phyloP scores from a whole-genome alignment of 2,329 filamentous ascomycete species.

The Colletotrichum salicis region DNA sequence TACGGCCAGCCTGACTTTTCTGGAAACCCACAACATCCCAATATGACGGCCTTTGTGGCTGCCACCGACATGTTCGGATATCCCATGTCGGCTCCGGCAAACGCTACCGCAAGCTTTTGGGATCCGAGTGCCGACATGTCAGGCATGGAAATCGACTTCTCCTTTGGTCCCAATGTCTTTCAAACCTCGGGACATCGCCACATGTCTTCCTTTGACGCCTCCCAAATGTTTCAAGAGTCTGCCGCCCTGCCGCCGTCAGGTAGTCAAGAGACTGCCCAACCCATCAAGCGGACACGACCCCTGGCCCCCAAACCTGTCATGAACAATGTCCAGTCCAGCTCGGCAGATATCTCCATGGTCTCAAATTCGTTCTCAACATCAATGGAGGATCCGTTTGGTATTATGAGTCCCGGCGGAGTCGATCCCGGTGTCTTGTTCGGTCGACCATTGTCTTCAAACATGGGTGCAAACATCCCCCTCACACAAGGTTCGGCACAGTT shows the following conservation, averaged over 20 bases:
- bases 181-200: constrained; percentile 55
- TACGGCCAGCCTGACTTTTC: constrained; percentile 64
- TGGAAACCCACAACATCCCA: constrained; percentile 59
- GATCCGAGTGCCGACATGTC: constrained; percentile 61
- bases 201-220: constrained; percentile 64
- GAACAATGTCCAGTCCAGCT: constrained; percentile 38
- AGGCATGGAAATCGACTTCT: constrained; percentile 70
- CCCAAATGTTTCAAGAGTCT: constrained; percentile 65
- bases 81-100: constrained; percentile 67
- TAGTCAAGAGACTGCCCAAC: constrained; percentile 40
- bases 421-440: constrained; percentile 70
- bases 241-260: constrained; percentile 44
- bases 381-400: constrained; percentile 63
- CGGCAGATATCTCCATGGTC: constrained; percentile 44
- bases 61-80: constrained; percentile 68
- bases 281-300: constrained; percentile 54
- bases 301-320: constrained; percentile 63
- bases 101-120: constrained; percentile 66
- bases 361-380: constrained; percentile 54
- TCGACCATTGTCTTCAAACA: constrained; percentile 58
- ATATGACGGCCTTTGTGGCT: constrained; percentile 58
- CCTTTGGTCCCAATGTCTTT: constrained; percentile 57
- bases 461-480: constrained; percentile 50
- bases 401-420: constrained; percentile 60
- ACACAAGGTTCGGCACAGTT: constrained; percentile 38